Conservation (phyloP, 2,329 filamentous ascomycete species). For the Diaporthe sp. region DNA sequence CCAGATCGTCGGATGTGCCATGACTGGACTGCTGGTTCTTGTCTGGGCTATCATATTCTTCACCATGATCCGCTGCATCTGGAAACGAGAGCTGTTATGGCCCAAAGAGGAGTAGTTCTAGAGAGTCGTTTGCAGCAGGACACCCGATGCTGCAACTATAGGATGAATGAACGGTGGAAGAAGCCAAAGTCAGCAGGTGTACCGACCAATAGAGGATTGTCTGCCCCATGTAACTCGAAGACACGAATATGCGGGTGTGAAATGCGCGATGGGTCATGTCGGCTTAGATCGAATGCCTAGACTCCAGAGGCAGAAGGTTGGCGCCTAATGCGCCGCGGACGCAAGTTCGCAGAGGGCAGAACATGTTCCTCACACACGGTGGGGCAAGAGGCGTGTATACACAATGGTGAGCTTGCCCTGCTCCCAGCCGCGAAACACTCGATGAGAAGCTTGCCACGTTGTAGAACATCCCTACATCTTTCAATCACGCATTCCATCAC, state of each 20-base stretch:
- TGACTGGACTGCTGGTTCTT: constrained; percentile 72
- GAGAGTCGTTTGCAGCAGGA: background rate
- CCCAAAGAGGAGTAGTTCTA: constrained; percentile 31
- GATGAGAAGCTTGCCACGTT: background rate
- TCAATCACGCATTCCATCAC: too few relatives aligned
- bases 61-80: constrained; percentile 77
- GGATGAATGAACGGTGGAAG: background rate
- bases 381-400: background rate
- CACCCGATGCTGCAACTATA: background rate
- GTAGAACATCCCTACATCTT: background rate
- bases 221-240: background rate
- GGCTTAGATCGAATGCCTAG: background rate
- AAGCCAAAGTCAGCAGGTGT: background rate
- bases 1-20: constrained; percentile 73
- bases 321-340: too few relatives aligned
- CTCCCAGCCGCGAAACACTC: background rate
- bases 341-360: background rate
- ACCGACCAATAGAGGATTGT: background rate
- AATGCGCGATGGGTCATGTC: background rate
- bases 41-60: constrained; percentile 76
- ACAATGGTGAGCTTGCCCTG: background rate
- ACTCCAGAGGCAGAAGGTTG: background rate
- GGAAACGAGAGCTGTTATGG: constrained; percentile 66
- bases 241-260: background rate
- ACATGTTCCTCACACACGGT: too few relatives aligned